Conservation (phyloP, 2,329 filamentous ascomycete species). For the Aspergillus amoenus region DNA sequence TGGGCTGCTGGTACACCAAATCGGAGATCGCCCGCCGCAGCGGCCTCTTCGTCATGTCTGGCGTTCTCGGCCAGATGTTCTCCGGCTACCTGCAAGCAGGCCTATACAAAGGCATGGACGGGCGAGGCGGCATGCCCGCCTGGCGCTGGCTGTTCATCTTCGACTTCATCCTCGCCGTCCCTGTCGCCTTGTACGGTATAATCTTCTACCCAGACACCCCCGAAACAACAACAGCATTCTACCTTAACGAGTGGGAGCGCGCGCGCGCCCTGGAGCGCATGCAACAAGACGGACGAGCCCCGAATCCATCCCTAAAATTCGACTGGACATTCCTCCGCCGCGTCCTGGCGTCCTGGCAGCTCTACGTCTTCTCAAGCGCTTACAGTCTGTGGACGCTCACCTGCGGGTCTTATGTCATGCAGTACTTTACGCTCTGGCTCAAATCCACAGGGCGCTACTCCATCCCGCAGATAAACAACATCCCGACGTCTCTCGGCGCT, state of each 20-base stretch:
- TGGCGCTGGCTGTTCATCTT: slow-evolving; percentile 8
- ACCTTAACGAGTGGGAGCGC: background rate
- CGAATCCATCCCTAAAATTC: background rate
- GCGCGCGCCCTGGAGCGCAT: background rate
- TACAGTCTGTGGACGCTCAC: background rate
- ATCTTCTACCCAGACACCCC: slow-evolving; percentile 1
- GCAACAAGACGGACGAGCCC: background rate
- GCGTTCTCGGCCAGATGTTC: slow-evolving; percentile 5
- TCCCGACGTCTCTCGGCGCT: background rate
- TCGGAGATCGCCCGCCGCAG: slow-evolving; percentile 14
- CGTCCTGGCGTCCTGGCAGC: background rate
- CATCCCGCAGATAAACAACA: background rate
- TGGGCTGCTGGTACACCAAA: slow-evolving; percentile 20
- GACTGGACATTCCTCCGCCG: background rate
- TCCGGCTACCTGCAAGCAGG: slow-evolving; percentile 1
- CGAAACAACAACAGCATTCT: background rate
- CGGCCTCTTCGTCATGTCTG: slow-evolving; percentile 17
- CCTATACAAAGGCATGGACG: slow-evolving; percentile 1
- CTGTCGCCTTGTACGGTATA: background rate
- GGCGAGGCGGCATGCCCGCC: background rate
- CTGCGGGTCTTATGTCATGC: background rate
- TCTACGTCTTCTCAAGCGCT: background rate
- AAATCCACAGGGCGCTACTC: background rate
- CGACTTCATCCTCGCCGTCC: background rate
- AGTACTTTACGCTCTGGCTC: background rate